Percentiles rank a stretch among this genome's conserved stretches.
Conservation (phyloP, 73 alveolate genomes). For the Effrenium voratum region DNA sequence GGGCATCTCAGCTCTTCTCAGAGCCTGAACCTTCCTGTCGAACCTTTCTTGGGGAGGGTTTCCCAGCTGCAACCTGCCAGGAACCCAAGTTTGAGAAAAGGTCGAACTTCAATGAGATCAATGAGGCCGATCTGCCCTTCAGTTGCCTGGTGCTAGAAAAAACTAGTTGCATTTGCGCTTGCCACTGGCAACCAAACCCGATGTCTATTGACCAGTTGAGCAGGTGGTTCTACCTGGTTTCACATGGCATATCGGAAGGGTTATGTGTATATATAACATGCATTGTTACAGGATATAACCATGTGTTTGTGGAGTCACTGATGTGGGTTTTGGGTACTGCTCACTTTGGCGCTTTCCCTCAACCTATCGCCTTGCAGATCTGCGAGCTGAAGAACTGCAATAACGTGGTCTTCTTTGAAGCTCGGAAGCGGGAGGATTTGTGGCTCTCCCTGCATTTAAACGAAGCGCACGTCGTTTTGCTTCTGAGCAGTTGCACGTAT, state of each 20-base stretch:
- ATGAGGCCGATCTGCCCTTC: constrained; percentile 42
- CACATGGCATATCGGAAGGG: too few species aligned
- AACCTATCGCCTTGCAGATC: constrained; percentile 79
- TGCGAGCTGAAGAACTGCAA: constrained; percentile 98
- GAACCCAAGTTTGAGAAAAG: constrained; percentile 97
- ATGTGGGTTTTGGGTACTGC: background rate
- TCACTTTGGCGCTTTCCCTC: background rate
- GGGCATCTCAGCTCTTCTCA: too few species aligned
- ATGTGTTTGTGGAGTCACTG: too few species aligned
- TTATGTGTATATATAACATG: too few species aligned
- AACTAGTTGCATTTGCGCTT: background rate
- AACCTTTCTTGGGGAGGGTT: background rate
- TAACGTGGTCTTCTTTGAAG: constrained; percentile 97
- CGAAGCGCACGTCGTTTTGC: too few species aligned
- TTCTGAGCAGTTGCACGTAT: too few species aligned
- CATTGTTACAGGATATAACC: too few species aligned
- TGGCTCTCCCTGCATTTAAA: too few species aligned
- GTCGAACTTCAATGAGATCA: constrained; percentile 96
- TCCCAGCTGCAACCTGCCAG: constrained; percentile 62
- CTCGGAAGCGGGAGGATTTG: constrained; percentile 97
- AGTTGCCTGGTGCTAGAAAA: background rate
- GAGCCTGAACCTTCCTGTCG: too few species aligned
- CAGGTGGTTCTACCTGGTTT: too few species aligned
- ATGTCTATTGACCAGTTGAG: too few species aligned
- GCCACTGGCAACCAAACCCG: too few species aligned